A percentile compares a stretch with the other conserved stretches of the same genome.
phyloP scores from a whole-genome alignment of 2,329 filamentous ascomycete genomes.

The Calonectria crousiana region DNA sequence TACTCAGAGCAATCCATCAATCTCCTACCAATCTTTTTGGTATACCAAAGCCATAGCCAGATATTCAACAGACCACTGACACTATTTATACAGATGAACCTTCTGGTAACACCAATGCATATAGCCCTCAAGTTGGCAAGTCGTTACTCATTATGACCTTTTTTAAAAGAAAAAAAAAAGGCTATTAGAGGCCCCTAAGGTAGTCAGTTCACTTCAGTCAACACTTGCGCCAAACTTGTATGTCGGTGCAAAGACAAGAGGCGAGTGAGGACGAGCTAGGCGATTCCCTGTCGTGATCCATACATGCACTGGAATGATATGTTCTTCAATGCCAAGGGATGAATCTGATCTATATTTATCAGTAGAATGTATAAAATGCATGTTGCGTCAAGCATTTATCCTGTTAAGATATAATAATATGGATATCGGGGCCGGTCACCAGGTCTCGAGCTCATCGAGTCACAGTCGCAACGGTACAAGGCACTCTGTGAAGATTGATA shows the following conservation, averaged over 20 bases:
- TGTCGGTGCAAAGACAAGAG: neutral
- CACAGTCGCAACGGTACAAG: neutral
- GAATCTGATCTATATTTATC: neutral
- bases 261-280: neutral
- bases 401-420: neutral
- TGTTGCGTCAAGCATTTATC: neutral
- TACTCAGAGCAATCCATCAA: neutral
- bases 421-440: neutral
- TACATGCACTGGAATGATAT: too few species aligned
- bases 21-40: neutral
- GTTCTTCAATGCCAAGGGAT: too few species aligned
- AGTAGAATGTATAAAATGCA: neutral
- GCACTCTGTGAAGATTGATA: neutral
- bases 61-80: neutral
- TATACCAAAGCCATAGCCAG: neutral
- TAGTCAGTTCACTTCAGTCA: neutral
- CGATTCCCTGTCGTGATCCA: neutral
- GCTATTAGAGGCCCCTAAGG: neutral
- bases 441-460: too few species aligned
- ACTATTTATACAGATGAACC: neutral
- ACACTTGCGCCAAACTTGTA: neutral
- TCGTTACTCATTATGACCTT: neutral
- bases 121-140: neutral
- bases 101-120: neutral
- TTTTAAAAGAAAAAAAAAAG: too few species aligned